Base-by-base conservation (phyloP, 1,139 yeast genomes). In the Geotrichum australiense region DNA sequence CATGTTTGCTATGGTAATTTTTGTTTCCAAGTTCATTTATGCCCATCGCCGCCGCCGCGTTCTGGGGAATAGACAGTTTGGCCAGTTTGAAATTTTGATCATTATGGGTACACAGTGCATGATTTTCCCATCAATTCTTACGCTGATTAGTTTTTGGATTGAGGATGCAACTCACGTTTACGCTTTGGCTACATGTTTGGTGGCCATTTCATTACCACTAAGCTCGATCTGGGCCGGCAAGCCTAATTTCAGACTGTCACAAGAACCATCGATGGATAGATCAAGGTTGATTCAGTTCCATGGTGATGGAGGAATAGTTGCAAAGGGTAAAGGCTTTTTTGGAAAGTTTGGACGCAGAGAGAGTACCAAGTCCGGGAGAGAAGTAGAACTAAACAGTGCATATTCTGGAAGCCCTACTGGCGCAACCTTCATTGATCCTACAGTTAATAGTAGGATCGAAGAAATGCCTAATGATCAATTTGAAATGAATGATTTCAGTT, bases 51-150 rank as follows among this genome's bases (percentile, higher is more conserved):
- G 83, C 2, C 74, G 97, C 58, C 70, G 87, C 45, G 73, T 66
- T 49, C 63, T 87, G 43, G 98, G 98, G 0, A 65, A 86, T 45
- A 76, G 71, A 52, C 94, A 85, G 56, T 86, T 89, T 56, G 89
- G 81, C 49, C 76, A 83, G 26, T 74, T 84, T 58, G 95, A 86
- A 59, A 76, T 87, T 26, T 63, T 91, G 35, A 65, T 85, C 46
- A 81, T 87, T 45, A 82, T 84, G 87, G 67, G 83, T 1, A 65
- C 76, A n/a, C 97, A 91, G 59, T 79, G 95, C 0, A 71, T 87
- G 70, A 60, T 86, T 11, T 64, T 84, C 18, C 97, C 97, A 2
- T 74, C 93, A 0, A 62, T 81, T 3, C 55, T 91, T 48, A 36
- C 46, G 7, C 35, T 43, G 1, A 12, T 47, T 11, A 49, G 53